Evolutionary conservation across 2,329 filamentous ascomycete species (phyloP).

Genomic region (Calonectria pseudoturangicola): DNA sequence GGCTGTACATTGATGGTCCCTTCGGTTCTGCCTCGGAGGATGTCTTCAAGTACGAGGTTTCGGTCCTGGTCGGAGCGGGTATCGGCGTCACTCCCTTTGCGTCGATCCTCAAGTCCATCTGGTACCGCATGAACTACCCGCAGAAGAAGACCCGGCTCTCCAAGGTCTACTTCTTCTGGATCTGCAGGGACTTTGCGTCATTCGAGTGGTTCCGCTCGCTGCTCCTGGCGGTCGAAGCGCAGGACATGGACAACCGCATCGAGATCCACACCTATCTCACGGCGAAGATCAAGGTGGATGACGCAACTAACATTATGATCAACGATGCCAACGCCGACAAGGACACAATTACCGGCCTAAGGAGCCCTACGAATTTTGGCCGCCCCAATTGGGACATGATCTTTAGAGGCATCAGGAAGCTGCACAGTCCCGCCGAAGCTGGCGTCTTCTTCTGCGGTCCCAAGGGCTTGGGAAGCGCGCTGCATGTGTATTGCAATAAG

Average conservation of each 20-base stretch:
- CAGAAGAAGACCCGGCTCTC: conserved; percentile 85
- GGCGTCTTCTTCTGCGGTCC: conserved; percentile 92
- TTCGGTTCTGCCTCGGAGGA: conserved; percentile 92
- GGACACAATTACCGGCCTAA: conserved; percentile 88
- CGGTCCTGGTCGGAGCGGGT: conserved; percentile 86
- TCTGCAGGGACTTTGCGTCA: conserved; percentile 90
- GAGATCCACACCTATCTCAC: conserved; percentile 94
- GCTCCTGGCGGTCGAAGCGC: conserved; percentile 88
- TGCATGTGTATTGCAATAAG: conserved; percentile 91
- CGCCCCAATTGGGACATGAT: conserved; percentile 94
- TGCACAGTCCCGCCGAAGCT: conserved; percentile 82
- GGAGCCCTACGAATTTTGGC: conserved; percentile 89
- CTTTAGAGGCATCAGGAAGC: conserved; percentile 87
- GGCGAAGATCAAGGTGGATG: conserved; percentile 89
- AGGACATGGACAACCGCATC: conserved; percentile 88
- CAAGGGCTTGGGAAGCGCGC: conserved; percentile 83
- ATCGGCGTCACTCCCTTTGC: conserved; percentile 93
- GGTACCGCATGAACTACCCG: conserved; percentile 94
- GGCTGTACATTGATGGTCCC: conserved; percentile 88
- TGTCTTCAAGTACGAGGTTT: conserved; percentile 91
- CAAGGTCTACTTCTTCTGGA: conserved; percentile 96
- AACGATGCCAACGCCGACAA: conserved; percentile 90
- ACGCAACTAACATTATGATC: conserved; percentile 94
- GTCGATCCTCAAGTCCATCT: conserved; percentile 92
- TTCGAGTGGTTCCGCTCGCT: conserved; percentile 94